Evolutionary conservation across 208 protist species (phyloP), one percentile per base, ranked within the genome.

Genomic region (Trypanosoma melophagium): DNA sequence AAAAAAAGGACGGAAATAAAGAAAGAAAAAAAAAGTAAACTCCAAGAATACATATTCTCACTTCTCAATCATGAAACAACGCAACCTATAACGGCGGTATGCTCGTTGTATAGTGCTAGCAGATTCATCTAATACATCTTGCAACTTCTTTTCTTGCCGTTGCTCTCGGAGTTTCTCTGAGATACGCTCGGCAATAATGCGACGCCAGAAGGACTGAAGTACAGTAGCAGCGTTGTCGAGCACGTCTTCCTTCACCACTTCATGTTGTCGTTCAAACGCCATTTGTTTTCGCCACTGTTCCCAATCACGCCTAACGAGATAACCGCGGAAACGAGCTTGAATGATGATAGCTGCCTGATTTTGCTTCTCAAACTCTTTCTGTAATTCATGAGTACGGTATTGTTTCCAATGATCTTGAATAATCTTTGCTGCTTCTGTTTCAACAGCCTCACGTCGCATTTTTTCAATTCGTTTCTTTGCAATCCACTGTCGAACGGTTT

Each of bases 171-270:
- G 52, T 31, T 21, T 54, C 35, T 24, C 16, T 7, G 74, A 69
- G 22, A 51, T 19, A 7, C 58, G 70, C 31, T 66, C 22, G 1
- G 84, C 80, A 10, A 31, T 21, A 13, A 74, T 55, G 14, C 79
- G 77, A 17, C 90, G 81, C 90, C 90, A 96, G 57, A 77, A 75
- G n/a, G 80, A 83, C 79, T 96, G 90, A 22, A 94, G 55, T 21
- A 76, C 55, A 8, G 87, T 90, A 24, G 86, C 84, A 7, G 86
- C 85, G 35, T 54, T 54, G 68, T 94, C 86, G 54, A 84, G 64
- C 22, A 81, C 53, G 49, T 93, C 83, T 53, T 89, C 77, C 47
- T 77, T 55, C n/a, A 70, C 14, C 51, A 90, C 60, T 24, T 69
- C 49, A 47, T 74, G 49, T 58, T 77, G 71, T 28, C 65, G 67